Conservation (phyloP, 768 basidiomycete genomes). For the Pholiota conissans region DNA sequence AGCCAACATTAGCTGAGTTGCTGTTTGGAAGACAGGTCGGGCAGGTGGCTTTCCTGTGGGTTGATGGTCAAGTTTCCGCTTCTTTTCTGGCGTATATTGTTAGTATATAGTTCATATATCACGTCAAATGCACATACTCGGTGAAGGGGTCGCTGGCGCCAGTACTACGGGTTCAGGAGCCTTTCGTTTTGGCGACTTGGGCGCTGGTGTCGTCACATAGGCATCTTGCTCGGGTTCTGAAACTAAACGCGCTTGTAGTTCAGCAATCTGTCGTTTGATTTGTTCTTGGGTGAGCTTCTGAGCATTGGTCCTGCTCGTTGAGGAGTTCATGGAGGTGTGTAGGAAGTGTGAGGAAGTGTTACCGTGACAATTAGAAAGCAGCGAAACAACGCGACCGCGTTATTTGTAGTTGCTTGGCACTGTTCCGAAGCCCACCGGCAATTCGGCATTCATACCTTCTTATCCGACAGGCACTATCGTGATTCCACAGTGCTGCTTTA, state of each 20-base stretch:
- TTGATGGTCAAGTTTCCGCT: conserved; percentile 41
- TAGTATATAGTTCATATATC: neutral
- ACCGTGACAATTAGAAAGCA: conserved; percentile 7
- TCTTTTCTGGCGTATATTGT: conserved; percentile 29
- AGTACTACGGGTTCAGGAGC: conserved; percentile 36
- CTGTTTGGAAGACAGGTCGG: conserved; percentile 15
- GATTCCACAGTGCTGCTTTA: no score
- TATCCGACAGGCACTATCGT: neutral
- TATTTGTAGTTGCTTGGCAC: neutral
- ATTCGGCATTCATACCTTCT: neutral
- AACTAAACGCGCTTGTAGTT: conserved; percentile 47
- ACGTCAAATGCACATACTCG: conserved; percentile 44
- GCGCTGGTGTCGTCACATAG: conserved; percentile 16
- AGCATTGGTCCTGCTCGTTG: conserved; percentile 37
- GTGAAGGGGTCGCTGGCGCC: conserved; percentile 66
- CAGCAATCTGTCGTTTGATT: conserved; percentile 54
- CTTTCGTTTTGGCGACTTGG: conserved; percentile 51
- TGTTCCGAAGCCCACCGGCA: neutral
- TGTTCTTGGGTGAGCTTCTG: conserved; percentile 45
- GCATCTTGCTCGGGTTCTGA: conserved; percentile 26
- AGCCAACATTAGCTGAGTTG: neutral
- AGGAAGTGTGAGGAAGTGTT: conserved; percentile 4
- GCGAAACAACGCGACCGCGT: conserved; percentile 7
- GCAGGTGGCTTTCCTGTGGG: conserved; percentile 13
- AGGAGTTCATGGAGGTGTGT: conserved; percentile 51